A percentile compares a stretch with the other conserved stretches of the same genome.
Conservation (phyloP, 2,329 filamentous ascomycete species). For the Fusarium pseudoanthophilum region DNA sequence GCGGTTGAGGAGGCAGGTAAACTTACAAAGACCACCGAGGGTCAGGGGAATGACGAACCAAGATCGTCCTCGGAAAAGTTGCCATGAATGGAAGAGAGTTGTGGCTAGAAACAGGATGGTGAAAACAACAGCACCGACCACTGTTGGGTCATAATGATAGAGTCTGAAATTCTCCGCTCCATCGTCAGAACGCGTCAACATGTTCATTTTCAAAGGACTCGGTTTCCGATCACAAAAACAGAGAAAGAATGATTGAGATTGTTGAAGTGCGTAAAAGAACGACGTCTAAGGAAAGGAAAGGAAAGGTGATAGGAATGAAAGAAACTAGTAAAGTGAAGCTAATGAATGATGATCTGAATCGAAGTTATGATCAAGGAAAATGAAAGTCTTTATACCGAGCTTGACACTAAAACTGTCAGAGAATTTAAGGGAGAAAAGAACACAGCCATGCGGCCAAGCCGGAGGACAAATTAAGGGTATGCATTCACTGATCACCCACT, state of each 20-base stretch:
- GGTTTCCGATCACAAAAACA: neutral
- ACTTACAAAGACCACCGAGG: neutral
- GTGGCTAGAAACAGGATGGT: neutral
- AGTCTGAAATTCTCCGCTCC: neutral
- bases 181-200: neutral
- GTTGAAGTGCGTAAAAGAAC: no score
- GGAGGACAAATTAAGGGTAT: neutral
- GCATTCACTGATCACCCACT: neutral
- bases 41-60: constrained; percentile 5
- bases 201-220: neutral
- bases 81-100: neutral
- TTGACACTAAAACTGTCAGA: neutral
- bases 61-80: neutral
- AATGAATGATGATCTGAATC: neutral
- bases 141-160: constrained; percentile 6
- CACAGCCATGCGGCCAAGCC: neutral
- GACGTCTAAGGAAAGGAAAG: no score
- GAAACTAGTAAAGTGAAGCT: no score
- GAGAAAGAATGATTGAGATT: neutral
- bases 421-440: neutral
- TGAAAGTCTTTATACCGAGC: neutral
- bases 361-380: neutral
- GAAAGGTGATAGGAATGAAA: neutral
- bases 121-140: neutral
- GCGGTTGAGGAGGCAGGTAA: accelerated